These are phyloP conservation scores for Cytauxzoon felis DNA, from an alignment of 169 alveolate genomes.

Conservation along the genomic window DNA sequence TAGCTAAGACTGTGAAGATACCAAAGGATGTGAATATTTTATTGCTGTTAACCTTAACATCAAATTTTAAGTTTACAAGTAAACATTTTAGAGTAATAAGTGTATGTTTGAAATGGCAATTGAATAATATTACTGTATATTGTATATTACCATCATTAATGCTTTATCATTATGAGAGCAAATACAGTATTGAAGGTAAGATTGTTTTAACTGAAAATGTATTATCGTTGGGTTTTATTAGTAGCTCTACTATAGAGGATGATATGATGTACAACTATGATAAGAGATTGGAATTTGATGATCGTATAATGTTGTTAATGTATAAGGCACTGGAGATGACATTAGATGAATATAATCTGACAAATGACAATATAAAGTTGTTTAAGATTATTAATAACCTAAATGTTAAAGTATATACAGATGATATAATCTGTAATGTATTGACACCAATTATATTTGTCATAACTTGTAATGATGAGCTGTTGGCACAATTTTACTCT, in stretches of 20 bases:
- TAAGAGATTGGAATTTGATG: background rate
- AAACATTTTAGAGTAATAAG: background rate
- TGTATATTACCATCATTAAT: background rate
- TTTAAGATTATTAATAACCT: too few relatives aligned
- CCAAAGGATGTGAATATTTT: background rate
- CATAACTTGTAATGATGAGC: too few relatives aligned
- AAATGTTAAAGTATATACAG: too few relatives aligned
- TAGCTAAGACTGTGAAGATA: background rate
- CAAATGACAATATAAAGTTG: too few relatives aligned
- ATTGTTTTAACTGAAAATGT: background rate
- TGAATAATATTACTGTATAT: background rate
- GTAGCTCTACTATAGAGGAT: background rate
- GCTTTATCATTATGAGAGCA: background rate
- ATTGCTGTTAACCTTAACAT: background rate
- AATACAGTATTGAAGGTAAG: too few relatives aligned
- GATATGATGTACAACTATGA: background rate
- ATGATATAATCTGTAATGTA: too few relatives aligned
- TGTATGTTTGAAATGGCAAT: background rate
- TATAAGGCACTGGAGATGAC: too few relatives aligned
- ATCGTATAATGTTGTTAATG: background rate
- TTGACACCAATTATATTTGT: too few relatives aligned
- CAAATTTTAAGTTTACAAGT: background rate
- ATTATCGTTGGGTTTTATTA: background rate
- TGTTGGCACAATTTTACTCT: too few relatives aligned
- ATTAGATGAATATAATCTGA: too few relatives aligned